phyloP scores from a whole-genome alignment of 1,284 basidiomycete genomes.

The Cryptococcus wingfieldii region DNA sequence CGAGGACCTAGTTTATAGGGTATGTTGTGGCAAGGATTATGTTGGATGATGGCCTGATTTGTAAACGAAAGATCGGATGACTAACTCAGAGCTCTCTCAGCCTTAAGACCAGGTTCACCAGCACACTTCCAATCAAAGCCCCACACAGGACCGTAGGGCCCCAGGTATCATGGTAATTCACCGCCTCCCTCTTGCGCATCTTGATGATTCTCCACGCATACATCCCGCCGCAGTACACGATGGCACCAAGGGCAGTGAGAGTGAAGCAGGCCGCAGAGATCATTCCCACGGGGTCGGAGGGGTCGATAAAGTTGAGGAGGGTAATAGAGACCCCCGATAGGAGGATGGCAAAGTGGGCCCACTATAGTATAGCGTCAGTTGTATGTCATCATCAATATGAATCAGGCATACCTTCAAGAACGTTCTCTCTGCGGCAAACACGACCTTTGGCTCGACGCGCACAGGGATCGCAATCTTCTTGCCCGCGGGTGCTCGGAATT shows the following conservation, averaged over 20 bases:
- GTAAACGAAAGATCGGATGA: too few species aligned
- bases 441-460: conserved; percentile 87
- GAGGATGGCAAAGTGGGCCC: conserved; percentile 88
- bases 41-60: too few species aligned
- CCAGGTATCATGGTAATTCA: conserved; percentile 76
- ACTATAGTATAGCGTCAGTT: conserved; percentile 48
- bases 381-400: not conserved
- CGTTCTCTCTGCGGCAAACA: conserved; percentile 82
- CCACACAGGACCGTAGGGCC: conserved; percentile 75
- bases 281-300: conserved; percentile 71
- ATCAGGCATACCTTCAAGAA: conserved; percentile 51
- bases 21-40: too few species aligned
- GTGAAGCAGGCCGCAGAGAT: conserved; percentile 86
- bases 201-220: conserved; percentile 80
- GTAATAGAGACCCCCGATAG: conserved; percentile 84
- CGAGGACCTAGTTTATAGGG: too few species aligned
- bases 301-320: conserved; percentile 79
- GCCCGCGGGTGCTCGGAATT: conserved; percentile 76
- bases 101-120: conserved; percentile 63
- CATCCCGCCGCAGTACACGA: conserved; percentile 80
- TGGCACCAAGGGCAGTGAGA: conserved; percentile 77
- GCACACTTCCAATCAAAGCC: conserved; percentile 65
- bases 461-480: conserved; percentile 91
- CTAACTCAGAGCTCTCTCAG: conserved; percentile 39
- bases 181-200: conserved; percentile 68